Conservation (phyloP, 1,284 basidiomycete genomes). For the Cryptococcus sp. region DNA sequence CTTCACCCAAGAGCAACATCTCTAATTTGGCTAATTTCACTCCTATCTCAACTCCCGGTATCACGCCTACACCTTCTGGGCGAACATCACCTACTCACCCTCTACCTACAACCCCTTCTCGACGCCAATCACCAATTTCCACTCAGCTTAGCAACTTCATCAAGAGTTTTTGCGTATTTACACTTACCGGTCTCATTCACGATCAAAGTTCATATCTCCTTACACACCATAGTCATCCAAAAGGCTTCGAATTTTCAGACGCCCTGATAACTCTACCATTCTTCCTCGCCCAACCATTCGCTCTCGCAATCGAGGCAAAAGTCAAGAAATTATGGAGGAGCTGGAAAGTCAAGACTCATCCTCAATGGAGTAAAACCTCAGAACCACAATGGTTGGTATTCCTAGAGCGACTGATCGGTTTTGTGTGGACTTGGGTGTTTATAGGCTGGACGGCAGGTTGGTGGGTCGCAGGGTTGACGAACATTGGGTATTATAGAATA, state of each 20-base stretch:
- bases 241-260: constrained; percentile 2
- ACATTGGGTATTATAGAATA: constrained; percentile 17
- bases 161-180: constrained; percentile 38
- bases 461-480: constrained; percentile 32
- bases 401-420: constrained; percentile 29
- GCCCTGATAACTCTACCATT: constrained; percentile 30
- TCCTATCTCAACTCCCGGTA: constrained; percentile 3
- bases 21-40: background rate
- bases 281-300: constrained; percentile 38
- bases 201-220: constrained; percentile 28
- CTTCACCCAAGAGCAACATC: constrained; percentile 4
- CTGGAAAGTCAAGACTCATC: constrained; percentile 10
- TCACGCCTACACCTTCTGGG: constrained; percentile 7
- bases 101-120: constrained; percentile 8
- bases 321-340: constrained; percentile 26
- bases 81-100: constrained; percentile 25
- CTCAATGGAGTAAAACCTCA: constrained; percentile 5
- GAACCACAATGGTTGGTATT: constrained; percentile 20
- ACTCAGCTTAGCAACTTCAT: constrained; percentile 23
- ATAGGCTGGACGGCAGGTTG: constrained; percentile 36
- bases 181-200: constrained; percentile 35
- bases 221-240: background rate
- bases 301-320: constrained; percentile 29
- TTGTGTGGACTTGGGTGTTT: constrained; percentile 39
- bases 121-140: constrained; percentile 5